Conservation (phyloP, 23 red algal genomes). For the Gracilaria caudata region DNA sequence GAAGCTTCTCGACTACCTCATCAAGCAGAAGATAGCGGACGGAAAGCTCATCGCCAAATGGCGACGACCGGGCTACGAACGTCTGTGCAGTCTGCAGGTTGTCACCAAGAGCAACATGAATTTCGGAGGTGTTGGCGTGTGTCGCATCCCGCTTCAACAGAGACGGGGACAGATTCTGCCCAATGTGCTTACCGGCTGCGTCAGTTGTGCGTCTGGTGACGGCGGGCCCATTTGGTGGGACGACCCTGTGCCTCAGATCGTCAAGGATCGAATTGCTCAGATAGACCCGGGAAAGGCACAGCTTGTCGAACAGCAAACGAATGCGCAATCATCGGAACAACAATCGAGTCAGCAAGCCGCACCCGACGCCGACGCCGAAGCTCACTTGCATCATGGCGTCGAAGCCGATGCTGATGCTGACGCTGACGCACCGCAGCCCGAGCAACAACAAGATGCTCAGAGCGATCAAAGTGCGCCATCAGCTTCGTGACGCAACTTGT, state of each 20-base stretch:
- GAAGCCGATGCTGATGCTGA: too few species aligned
- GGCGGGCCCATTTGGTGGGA: constrained; percentile 95
- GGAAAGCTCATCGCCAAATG: constrained; percentile 84
- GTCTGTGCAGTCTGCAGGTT: constrained; percentile 68
- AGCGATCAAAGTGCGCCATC: not conserved
- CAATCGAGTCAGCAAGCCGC: not conserved
- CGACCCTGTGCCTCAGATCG: constrained; percentile 84
- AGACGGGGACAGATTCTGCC: constrained; percentile 80
- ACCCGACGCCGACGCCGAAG: too few species aligned
- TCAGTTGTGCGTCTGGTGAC: constrained; percentile 83
- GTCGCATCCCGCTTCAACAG: constrained; percentile 73
- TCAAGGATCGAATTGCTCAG: constrained; percentile 47
- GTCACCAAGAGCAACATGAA: constrained; percentile 75
- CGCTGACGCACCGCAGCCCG: not conserved
- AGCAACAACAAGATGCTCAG: not conserved
- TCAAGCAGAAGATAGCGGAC: constrained; percentile 75
- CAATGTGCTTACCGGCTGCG: constrained; percentile 88
- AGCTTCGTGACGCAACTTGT: too few species aligned
- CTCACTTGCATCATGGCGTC: too few species aligned
- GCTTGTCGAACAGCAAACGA: not conserved
- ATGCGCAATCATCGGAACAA: not conserved
- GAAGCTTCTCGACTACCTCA: constrained; percentile 72
- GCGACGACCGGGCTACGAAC: constrained; percentile 87
- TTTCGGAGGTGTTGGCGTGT: constrained; percentile 76
- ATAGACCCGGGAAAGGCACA: constrained; percentile 56